Conservation (phyloP, 2,329 filamentous ascomycete genomes). For the Hirsutella thompsonii region DNA sequence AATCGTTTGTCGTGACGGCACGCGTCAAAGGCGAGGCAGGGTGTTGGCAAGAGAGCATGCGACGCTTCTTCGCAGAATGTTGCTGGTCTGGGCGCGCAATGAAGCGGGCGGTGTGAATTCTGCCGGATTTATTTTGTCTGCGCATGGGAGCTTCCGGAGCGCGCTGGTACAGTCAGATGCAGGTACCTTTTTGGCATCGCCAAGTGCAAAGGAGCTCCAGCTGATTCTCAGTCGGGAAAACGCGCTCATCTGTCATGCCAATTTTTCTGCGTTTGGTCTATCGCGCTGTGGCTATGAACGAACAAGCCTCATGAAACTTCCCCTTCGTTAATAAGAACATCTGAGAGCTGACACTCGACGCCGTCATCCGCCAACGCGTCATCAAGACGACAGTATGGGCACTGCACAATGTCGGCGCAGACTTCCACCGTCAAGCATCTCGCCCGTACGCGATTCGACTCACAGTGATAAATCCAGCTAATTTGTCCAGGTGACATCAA, state of each 20-base stretch:
- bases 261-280: no score
- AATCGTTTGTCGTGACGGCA: no score
- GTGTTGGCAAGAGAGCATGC: conserved; percentile 5
- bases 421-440: conserved; percentile 20
- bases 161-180: no score
- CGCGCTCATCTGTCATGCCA: no score
- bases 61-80: conserved; percentile 8
- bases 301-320: no score
- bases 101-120: conserved; percentile 20
- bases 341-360: no score
- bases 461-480: conserved; percentile 1
- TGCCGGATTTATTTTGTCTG: conserved; percentile 13
- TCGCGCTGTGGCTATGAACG: background rate
- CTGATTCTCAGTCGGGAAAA: no score
- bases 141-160: no score
- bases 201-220: no score
- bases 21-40: background rate
- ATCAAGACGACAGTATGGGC: background rate
- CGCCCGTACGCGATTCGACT: conserved; percentile 13
- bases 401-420: conserved; percentile 17
- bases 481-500: conserved; percentile 19
- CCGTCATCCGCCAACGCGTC: background rate
- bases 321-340: no score
- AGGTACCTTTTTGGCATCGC: no score
- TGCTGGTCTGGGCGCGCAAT: conserved; percentile 15